These are phyloP conservation scores for Aspergillus ustus DNA, from an alignment of 2,329 filamentous ascomycete genomes.

Conservation along the genomic window DNA sequence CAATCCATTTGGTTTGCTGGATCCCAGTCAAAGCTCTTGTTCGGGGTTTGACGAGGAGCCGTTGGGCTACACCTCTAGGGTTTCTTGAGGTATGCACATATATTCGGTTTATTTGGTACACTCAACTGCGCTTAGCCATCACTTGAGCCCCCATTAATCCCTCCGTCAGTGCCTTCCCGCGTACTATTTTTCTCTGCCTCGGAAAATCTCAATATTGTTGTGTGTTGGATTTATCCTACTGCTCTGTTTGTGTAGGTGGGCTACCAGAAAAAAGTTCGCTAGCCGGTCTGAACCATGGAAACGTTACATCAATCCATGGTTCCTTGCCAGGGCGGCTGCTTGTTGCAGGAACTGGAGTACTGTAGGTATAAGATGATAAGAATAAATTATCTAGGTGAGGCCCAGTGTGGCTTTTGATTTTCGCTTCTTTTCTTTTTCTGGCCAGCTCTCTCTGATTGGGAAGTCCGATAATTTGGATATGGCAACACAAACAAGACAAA, in stretches of 20 bases:
- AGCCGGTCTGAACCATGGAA: not conserved
- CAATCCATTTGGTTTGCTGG: no score
- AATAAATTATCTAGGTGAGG: not conserved
- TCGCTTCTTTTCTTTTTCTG: not conserved
- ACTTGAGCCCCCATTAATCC: not conserved
- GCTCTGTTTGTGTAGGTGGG: not conserved
- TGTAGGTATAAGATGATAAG: constrained; percentile 9
- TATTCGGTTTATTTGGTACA: not conserved
- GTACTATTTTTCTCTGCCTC: not conserved
- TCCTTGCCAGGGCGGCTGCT: not conserved
- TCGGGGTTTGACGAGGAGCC: no score
- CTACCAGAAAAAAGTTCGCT: constrained; percentile 1
- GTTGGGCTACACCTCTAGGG: no score
- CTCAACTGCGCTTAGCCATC: not conserved
- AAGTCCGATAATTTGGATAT: not conserved
- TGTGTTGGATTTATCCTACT: not conserved
- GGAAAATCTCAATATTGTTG: not conserved
- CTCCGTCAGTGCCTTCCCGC: not conserved
- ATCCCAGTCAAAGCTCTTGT: no score
- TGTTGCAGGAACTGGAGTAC: constrained; percentile 16
- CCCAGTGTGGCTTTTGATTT: not conserved
- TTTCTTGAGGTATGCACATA: no score
- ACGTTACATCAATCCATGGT: constrained; percentile 7
- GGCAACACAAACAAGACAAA: not conserved
- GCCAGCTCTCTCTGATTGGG: not conserved